Evolutionary conservation across 2,329 filamentous ascomycete genomes (phyloP), one percentile per base, ranked within the genome.

Genomic region (Ascochyta viciae-villosae): DNA sequence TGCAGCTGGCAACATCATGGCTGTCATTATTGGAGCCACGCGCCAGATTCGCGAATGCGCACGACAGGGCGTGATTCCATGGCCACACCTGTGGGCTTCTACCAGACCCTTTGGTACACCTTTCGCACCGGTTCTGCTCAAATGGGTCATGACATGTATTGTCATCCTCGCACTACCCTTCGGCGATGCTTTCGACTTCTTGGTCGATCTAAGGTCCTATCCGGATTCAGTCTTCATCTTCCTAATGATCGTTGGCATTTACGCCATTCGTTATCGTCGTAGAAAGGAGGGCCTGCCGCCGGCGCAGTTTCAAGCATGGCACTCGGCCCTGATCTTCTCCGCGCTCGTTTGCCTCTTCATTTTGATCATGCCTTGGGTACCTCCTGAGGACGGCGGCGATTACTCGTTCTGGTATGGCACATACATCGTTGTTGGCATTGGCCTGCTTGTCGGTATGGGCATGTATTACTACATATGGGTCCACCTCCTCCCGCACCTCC

Each of bases 391-490:
- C 0, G 81, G 78, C 0, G 85, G 82, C 0, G 84, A 88, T 52
- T 88, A 90, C 1, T 88, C 83, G 49, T 91, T 92, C 73, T 91
- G 86, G 85, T 92, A 91, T 61, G 88, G 81, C 1, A 90, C 87
- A 0, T 90, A 91, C 63, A 82, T 83, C 19, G 83, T 86, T 0
- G 82, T 85, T 0, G 87, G 88, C 0, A 81, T 91, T 54, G 86
- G 56, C 3, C 50, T 73, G 15, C 50, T 72, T 8, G 38, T 62
- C 1, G 60, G 45, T 3, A 65, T 64, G 53, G 64, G 40, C 6
- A 1, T 60, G 7, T 73, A 73, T 47, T 73, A 72, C 44, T 62
- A 49, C 16, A 12, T 67, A 1, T 74, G 72, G 72, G 65, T 73
- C 8, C 62, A 66, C 29, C 15, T 66, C 3, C 41, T 74, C 22